phyloP scores from a whole-genome alignment of 1,139 yeast genomes.

The Saccharomyces pastorianus region DNA sequence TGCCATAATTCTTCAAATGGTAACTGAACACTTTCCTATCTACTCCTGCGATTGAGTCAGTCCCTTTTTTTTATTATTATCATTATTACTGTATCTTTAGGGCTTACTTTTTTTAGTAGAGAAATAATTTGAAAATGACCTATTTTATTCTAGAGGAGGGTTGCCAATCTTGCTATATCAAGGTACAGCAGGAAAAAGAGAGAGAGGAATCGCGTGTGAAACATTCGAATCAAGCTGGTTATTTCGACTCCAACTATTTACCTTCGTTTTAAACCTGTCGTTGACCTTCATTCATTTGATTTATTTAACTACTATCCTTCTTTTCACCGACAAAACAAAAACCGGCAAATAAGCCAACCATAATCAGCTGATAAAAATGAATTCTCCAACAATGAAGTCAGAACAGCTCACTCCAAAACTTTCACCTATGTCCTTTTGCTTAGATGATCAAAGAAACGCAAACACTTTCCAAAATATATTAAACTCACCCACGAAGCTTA shows the following conservation, averaged over 20 bases:
- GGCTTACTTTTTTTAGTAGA: too few relatives aligned
- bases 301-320: not conserved
- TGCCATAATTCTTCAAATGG: not conserved
- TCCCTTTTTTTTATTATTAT: not conserved
- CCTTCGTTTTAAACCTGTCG: slow-evolving; percentile 3
- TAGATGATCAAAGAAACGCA: slow-evolving; percentile 21
- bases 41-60: not conserved
- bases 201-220: not conserved
- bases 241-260: slow-evolving; percentile 5
- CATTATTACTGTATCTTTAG: too few relatives aligned
- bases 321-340: not conserved
- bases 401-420: slow-evolving; percentile 22
- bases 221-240: not conserved
- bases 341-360: not conserved
- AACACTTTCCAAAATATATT: slow-evolving; percentile 14
- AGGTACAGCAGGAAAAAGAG: not conserved
- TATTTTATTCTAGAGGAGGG: too few relatives aligned
- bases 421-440: slow-evolving; percentile 24
- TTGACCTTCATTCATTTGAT: not conserved
- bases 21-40: not conserved
- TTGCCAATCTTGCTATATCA: too few relatives aligned
- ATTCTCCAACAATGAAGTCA: slow-evolving; percentile 19
- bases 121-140: not conserved
- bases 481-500: slow-evolving; percentile 24
- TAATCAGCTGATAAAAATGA: slow-evolving; percentile 9